Evolutionary conservation across 345 rosid genomes (phyloP), one percentile per base, ranked within the genome.

Genomic region (Pseudoturritis turrita): DNA sequence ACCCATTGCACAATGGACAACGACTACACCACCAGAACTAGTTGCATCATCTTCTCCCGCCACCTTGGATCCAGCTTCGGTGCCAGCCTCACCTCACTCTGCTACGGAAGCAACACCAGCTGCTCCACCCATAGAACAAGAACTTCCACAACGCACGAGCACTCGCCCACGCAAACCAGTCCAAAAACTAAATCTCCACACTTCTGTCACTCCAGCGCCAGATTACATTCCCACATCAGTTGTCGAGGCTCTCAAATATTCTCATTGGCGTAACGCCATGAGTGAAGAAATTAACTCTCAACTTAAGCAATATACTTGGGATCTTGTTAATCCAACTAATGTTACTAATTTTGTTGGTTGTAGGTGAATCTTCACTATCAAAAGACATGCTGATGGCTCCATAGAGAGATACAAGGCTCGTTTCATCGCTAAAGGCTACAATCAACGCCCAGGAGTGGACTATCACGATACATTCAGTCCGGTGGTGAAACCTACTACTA

Each of bases 201-300:
- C 18, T 0, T 4, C 18, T 0, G 3, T 41, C 6, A 1, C 46
- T 2, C 46, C 3, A 4, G 6, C n/a, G 0, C 0, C 2, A n/a
- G n/a, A n/a, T n/a, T 0, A 2, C 12, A 13, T 13, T 13, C 43
- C 15, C 5, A 13, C 1, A 3, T 10, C 15, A 0, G 43, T 39
- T 4, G n/a, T 6, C 1, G 43, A 41, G n/a, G 46, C 46, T 41
- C 18, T 41, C 0, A 14, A 6, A 0, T 0, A 3, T 5, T 9
- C 46, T 6, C 7, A n/a, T 14, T 41, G 46, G 46, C 19, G 19
- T 4, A 2, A n/a, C 4, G 19, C 46, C 0, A 41, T 41, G 46
- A 14, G 9, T 41, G 18, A 14, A 0, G 18, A n/a, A 2, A 41
- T 41, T 1, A n/a, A 41, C 2, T 14, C 17, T 5, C 46, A 41